Evolutionary conservation across 106 monocot species (phyloP).

Genomic region (Allium sativum): DNA sequence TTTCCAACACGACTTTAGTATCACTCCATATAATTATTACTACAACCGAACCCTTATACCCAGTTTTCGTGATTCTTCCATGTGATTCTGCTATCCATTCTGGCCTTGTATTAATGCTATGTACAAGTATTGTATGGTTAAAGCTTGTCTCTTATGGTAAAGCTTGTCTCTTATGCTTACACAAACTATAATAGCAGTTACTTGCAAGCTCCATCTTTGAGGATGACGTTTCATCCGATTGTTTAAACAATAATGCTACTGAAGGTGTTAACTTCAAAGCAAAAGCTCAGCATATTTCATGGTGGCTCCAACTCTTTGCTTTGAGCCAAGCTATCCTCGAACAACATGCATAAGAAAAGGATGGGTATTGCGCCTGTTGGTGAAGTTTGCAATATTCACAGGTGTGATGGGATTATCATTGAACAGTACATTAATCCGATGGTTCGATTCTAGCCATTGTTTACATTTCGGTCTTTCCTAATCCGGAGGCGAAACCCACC

Average conservation of each 20-base stretch:
- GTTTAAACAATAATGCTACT: constrained; percentile 19
- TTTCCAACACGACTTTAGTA: constrained; percentile 57
- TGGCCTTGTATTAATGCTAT: constrained; percentile 75
- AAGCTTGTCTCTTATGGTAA: constrained; percentile 95
- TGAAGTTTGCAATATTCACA: constrained; percentile 49
- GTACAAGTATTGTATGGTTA: constrained; percentile 81
- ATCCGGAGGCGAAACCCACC: no score
- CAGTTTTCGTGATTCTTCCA: constrained; percentile 78
- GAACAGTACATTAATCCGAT: no score
- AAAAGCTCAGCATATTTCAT: constrained; percentile 67
- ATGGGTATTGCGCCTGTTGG: constrained; percentile 54
- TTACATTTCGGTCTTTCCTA: no score
- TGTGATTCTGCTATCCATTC: constrained; percentile 87
- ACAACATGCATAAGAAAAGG: constrained; percentile 77
- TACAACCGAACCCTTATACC: constrained; percentile 48
- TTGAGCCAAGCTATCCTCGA: constrained; percentile 88
- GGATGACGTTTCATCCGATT: constrained; percentile 26
- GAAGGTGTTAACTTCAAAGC: constrained; percentile 47
- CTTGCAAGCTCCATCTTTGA: constrained; percentile 37
- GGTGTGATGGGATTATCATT: constrained; percentile 73
- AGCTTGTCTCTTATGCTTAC: no score
- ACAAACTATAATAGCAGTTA: constrained; percentile 74
- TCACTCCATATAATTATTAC: constrained; percentile 57
- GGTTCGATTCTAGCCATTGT: no score
- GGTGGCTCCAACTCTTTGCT: constrained; percentile 92